Evolutionary conservation across 768 basidiomycete species (phyloP), one percentile per base, ranked within the genome.

Genomic region (Xerocomellus intermedius): DNA sequence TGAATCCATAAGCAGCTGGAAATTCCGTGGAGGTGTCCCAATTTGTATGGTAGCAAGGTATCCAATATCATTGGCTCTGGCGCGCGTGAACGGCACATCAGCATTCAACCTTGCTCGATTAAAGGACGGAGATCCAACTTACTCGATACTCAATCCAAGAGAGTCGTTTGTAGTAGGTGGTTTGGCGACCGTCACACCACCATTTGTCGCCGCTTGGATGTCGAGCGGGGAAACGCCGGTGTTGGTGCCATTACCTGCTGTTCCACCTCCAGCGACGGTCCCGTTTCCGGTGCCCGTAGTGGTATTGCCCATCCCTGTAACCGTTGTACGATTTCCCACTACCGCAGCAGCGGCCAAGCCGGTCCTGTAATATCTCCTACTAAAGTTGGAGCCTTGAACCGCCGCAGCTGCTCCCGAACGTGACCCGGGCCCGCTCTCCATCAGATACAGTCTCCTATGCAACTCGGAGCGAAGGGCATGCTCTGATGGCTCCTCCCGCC

Each of bases 141-240:
- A 89, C 81, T 89, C 83, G 52, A 91, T 89, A 63, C 82, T 77
- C 49, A 91, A 75, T 8, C 85, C 87, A 38, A 91, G 74, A 37
- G 87, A 82, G 64, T 86, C 74, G 57, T 63, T 67, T 16, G 74
- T 66, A 19, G 78, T 71, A 24, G 82, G 78, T 13, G 62, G 42
- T 46, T 71, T 73, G 16, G 80, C 77, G 5, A 48, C 17, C 6
- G 83, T 79, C 30, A 89, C 71, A 24, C 70, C 65, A 32, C 72
- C 68, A 30, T 67, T 61, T 1, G 32, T 50, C 2, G 69, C 65
- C 5, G 77, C 82, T 19, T 73, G 59, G 35, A 75, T 64, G 41
- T 74, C 75, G 37, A 73, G 50, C 2, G 68, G 42, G 36, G 71
- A 69, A 61, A 78, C 70, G 2, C 77, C 77, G 1, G 63, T 49